Conservation (phyloP, 352 stramenopile species). For the Pythium dissimile region DNA sequence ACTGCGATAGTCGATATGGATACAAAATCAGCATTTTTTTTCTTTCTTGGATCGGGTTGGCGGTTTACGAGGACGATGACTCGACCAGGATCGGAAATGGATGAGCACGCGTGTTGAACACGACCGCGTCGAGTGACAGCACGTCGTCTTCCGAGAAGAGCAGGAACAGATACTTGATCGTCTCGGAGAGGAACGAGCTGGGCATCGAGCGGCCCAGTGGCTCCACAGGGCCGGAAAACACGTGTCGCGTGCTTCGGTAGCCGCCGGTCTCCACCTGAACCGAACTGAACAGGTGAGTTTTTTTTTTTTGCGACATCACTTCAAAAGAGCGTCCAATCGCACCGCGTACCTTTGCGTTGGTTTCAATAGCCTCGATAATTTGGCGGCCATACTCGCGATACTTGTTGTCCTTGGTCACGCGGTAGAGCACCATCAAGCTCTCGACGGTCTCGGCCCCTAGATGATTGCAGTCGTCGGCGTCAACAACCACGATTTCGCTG, state of each 20-base stretch:
- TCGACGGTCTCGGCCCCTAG: conserved; percentile 88
- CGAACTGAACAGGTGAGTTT: conserved; percentile 3
- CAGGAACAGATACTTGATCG: conserved; percentile 91
- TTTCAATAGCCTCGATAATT: conserved; percentile 81
- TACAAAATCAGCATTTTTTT: not conserved
- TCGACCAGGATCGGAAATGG: conserved; percentile 43
- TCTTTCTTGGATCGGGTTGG: not conserved
- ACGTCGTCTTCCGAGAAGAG: conserved; percentile 78
- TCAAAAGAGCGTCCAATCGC: too few relatives aligned
- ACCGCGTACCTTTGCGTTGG: conserved; percentile 56
- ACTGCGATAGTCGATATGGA: conserved; percentile 13
- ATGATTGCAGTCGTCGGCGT: conserved; percentile 54
- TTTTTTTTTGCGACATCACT: too few relatives aligned
- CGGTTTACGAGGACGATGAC: not conserved
- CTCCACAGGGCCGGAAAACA: conserved; percentile 31
- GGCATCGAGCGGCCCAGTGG: conserved; percentile 59
- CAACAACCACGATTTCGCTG: conserved; percentile 20
- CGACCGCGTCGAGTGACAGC: conserved; percentile 62
- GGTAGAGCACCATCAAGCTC: conserved; percentile 87
- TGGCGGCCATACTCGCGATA: conserved; percentile 75
- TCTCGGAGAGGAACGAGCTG: conserved; percentile 91
- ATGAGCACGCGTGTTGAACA: conserved; percentile 88
- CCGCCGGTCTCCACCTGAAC: conserved; percentile 41
- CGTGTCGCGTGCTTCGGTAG: conserved; percentile 62
- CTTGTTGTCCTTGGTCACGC: conserved; percentile 73